Conservation (phyloP, 345 rosid genomes). For the Mercurialis annua region DNA sequence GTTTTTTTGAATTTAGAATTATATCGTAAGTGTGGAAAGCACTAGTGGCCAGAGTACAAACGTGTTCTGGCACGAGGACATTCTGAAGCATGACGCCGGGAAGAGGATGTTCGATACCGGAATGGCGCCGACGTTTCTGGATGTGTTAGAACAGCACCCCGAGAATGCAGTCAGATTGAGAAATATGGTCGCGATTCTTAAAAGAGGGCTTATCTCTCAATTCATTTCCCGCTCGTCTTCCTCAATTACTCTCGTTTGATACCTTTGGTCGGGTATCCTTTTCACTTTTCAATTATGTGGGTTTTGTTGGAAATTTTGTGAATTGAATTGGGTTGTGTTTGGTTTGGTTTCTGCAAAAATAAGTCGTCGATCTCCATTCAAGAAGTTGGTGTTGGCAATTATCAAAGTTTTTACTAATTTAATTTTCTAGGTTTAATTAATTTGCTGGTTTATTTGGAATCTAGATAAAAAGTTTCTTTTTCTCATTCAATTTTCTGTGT, state of each 20-base stretch:
- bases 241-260: conserved; percentile 72
- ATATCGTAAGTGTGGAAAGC: too few relatives aligned
- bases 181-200: conserved; percentile 80
- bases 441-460: too few relatives aligned
- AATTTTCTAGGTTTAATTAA: too few relatives aligned
- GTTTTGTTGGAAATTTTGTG: too few relatives aligned
- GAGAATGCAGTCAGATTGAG: conserved; percentile 70
- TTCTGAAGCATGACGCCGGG: conserved; percentile 67
- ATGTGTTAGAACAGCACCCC: conserved; percentile 74
- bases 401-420: too few relatives aligned
- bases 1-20: too few relatives aligned
- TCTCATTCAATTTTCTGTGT: too few relatives aligned
- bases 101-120: conserved; percentile 69
- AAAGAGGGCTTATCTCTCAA: conserved; percentile 72
- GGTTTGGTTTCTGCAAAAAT: too few relatives aligned
- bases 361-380: too few relatives aligned
- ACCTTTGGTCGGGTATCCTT: conserved; percentile 35
- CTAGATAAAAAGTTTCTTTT: too few relatives aligned
- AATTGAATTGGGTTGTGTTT: too few relatives aligned
- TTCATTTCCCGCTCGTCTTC: conserved; percentile 46
- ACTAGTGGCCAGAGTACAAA: conserved; percentile 27
- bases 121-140: conserved; percentile 62
- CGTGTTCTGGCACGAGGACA: conserved; percentile 87
- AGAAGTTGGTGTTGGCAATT: too few relatives aligned
- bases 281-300: not conserved